Conservation (phyloP, 768 basidiomycete species). For the Clitopilus passeckerianus region DNA sequence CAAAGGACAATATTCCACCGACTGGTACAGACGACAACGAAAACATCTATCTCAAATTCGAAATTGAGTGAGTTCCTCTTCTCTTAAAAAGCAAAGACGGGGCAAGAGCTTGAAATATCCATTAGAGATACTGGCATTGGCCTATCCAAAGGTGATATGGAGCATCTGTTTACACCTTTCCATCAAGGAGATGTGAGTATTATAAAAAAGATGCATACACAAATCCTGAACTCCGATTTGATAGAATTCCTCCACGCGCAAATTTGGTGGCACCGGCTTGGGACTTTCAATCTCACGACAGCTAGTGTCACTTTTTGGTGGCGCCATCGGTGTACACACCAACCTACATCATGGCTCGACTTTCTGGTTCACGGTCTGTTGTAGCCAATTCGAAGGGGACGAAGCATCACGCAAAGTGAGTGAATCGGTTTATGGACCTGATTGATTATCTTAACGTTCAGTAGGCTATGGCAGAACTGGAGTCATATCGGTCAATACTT, state of each 20-base stretch:
- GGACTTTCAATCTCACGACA: constrained; percentile 73
- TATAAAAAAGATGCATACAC: neutral
- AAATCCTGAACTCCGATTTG: neutral
- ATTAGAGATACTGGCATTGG: constrained; percentile 70
- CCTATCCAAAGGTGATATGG: constrained; percentile 59
- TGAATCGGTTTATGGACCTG: neutral
- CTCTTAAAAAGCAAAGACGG: too few relatives aligned
- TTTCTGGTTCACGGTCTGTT: constrained; percentile 75
- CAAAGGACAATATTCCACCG: neutral
- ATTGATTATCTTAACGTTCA: neutral
- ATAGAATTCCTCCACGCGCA: constrained; percentile 66
- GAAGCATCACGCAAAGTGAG: neutral
- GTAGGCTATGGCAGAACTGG: constrained; percentile 44
- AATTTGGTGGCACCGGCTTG: constrained; percentile 75
- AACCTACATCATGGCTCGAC: constrained; percentile 58
- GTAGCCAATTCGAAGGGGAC: constrained; percentile 23
- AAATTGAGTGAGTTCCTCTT: constrained; percentile 45
- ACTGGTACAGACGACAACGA: neutral
- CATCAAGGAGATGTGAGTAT: constrained; percentile 61
- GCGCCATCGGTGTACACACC: constrained; percentile 66
- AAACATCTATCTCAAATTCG: constrained; percentile 44
- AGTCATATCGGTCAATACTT: constrained; percentile 41
- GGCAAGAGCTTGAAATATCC: neutral
- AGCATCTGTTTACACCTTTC: constrained; percentile 68
- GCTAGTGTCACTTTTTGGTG: constrained; percentile 72